A percentile compares a stretch with the other conserved stretches of the same genome.
Conservation (phyloP, 2,329 filamentous ascomycete genomes). For the Aureobasidium uvarum region DNA sequence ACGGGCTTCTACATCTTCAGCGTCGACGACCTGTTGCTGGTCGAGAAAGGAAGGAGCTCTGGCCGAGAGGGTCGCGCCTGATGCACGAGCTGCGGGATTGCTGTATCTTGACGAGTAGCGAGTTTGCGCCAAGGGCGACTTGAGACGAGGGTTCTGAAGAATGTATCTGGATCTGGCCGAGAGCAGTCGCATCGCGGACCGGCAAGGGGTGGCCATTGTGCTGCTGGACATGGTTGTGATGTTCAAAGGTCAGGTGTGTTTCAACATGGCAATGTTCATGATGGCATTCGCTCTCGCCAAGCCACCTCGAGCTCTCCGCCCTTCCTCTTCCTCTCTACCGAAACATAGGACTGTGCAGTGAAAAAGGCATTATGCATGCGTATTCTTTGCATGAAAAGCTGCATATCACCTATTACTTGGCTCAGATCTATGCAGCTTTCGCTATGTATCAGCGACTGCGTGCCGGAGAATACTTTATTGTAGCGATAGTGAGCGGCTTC, state of each 20-base stretch:
- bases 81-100: slow-evolving; percentile 35
- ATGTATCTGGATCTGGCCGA: slow-evolving; percentile 27
- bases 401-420: background rate
- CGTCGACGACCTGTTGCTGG: slow-evolving; percentile 17
- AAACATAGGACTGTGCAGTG: background rate
- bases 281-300: slow-evolving; percentile 12
- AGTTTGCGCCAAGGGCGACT: slow-evolving; percentile 5
- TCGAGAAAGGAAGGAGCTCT: slow-evolving; percentile 26
- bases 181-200: slow-evolving; percentile 29
- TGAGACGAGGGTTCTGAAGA: slow-evolving; percentile 14
- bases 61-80: slow-evolving; percentile 30
- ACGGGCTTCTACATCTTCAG: background rate
- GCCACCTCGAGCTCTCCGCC: slow-evolving; percentile 5
- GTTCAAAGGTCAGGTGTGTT: background rate
- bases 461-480: background rate
- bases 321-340: background rate
- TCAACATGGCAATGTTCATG: slow-evolving; percentile 10
- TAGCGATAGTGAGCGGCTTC: background rate
- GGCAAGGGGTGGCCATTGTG: slow-evolving; percentile 25
- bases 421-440: background rate
- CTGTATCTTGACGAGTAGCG: slow-evolving; percentile 39
- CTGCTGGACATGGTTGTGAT: slow-evolving; percentile 16
- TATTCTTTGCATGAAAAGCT: background rate
- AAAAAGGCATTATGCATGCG: background rate
- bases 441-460: background rate